Base-by-base conservation (phyloP, 108 stramenopile genomes). In the Skeletonema grethae region DNA sequence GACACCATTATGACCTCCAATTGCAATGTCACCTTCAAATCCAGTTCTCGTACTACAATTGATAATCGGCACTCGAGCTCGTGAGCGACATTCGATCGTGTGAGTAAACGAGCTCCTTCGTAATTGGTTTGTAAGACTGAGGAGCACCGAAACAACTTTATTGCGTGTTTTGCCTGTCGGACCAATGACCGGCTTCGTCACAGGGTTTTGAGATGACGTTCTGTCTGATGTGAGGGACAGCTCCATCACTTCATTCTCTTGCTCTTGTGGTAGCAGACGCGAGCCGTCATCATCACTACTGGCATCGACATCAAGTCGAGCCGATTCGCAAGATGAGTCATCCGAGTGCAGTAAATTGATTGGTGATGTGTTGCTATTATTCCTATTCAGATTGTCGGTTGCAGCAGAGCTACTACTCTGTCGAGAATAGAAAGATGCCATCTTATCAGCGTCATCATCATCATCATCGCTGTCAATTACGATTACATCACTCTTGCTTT, bases 1-100 rank as follows among this genome's bases (percentile, higher is more conserved):
- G 6, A 85, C 70, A 25, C 90, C 90, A 76, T 89, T 90, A 67
- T 88, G 88, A 2, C 93, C 93, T 16, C 90, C 93, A 35, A 94
- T 79, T 7, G 87, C 88, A 65, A 94, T 84, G 63, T 94, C 93
- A 29, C 84, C 84, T 76, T 94, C 93, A 64, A 88, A 88, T 3
- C 93, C 93, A 20, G 79, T 80, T 8, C 71, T 53, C 3, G 89
- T 86, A 36, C 61, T 67, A 75, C 89, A 87, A 41, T 88, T 88
- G 15, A 94, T 74, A 56, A 94, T 94, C n/a, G 93, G 89, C 55
- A 94, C 93, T 30, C 83, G 63, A 13, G 87, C 86, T 58, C 70
- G 69, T 45, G 77, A 81, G 18, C 87, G 70, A 67, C 75, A 82
- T 70, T 76, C 81, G 18, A 88, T 70, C n/a, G 75, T 75, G 34